A percentile compares a stretch with the other conserved stretches of the same genome.
phyloP scores from a whole-genome alignment of 176 grass and related monocot species.

The Avena insularis region DNA sequence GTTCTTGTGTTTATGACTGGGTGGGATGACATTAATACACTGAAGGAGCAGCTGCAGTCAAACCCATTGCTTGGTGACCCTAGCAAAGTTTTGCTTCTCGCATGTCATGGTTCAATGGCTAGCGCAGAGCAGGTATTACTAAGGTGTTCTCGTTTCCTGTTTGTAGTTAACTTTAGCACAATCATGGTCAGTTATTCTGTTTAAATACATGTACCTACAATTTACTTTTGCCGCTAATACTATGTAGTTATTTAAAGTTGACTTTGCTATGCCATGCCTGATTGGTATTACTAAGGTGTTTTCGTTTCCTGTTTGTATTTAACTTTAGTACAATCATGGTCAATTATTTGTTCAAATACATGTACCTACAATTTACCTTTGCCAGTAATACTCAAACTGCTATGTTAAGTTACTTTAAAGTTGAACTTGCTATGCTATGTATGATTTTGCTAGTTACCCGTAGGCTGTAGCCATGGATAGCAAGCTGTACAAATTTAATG shows the following conservation, averaged over 20 bases:
- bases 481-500: neutral
- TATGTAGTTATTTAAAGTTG: constrained; percentile 8
- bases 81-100: constrained; percentile 88
- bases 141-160: neutral
- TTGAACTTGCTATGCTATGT: neutral
- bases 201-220: neutral
- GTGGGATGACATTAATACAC: constrained; percentile 98
- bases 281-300: constrained; percentile 46
- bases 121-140: constrained; percentile 88
- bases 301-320: neutral
- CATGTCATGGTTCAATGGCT: constrained; percentile 96
- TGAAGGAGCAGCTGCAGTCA: constrained; percentile 95
- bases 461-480: neutral
- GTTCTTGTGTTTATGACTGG: constrained; percentile 99
- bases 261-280: neutral
- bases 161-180: constrained; percentile 16
- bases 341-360: constrained; percentile 34
- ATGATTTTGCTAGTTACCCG: neutral
- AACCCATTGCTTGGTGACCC: constrained; percentile 94
- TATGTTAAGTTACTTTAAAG: neutral
- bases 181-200: constrained; percentile 14
- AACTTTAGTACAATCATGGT: neutral
- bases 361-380: neutral
- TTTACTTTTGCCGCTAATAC: neutral
- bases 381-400: neutral